A percentile compares a stretch with the other conserved stretches of the same genome.
phyloP scores from a whole-genome alignment of 2,329 filamentous ascomycete species.

The Aspergillus pseudonomiae region DNA sequence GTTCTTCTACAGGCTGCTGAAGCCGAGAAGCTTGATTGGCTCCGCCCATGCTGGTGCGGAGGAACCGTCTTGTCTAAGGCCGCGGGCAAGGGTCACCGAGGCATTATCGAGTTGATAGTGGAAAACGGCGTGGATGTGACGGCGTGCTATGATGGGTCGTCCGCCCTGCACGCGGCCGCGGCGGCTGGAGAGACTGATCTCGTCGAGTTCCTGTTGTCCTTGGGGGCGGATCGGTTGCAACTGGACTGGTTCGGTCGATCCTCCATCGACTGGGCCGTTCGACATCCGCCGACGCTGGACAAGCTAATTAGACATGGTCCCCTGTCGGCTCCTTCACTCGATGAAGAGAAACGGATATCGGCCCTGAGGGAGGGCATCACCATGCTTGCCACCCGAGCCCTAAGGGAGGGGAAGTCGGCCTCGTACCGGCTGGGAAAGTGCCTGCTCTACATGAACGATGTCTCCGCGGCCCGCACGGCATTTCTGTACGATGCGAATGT shows the following conservation, averaged over 20 bases:
- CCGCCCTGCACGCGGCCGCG: slow-evolving; percentile 1
- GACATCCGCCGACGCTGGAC: neutral
- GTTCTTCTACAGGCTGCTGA: neutral
- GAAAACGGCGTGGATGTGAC: slow-evolving; percentile 2
- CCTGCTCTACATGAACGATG: neutral
- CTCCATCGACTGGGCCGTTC: slow-evolving; percentile 1
- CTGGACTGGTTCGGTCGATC: slow-evolving; percentile 6
- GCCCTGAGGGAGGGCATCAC: neutral
- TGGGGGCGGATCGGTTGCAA: neutral
- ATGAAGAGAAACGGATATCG: neutral
- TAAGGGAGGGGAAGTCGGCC: neutral
- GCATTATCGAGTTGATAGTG: neutral
- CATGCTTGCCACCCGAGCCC: neutral
- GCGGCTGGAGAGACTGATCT: slow-evolving; percentile 4
- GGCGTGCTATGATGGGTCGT: neutral
- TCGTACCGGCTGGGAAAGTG: slow-evolving; percentile 1
- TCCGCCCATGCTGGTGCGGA: slow-evolving; percentile 2
- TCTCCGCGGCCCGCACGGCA: neutral
- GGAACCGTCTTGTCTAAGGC: neutral
- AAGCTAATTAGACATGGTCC: neutral
- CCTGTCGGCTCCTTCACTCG: no score
- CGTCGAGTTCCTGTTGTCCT: neutral
- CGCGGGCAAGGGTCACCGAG: neutral
- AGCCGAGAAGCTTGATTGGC: neutral
- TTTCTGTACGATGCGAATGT: neutral